Evolutionary conservation across 2,329 filamentous ascomycete genomes (phyloP), one percentile per base, ranked within the genome.

Genomic region (Botrytis sinoallii): DNA sequence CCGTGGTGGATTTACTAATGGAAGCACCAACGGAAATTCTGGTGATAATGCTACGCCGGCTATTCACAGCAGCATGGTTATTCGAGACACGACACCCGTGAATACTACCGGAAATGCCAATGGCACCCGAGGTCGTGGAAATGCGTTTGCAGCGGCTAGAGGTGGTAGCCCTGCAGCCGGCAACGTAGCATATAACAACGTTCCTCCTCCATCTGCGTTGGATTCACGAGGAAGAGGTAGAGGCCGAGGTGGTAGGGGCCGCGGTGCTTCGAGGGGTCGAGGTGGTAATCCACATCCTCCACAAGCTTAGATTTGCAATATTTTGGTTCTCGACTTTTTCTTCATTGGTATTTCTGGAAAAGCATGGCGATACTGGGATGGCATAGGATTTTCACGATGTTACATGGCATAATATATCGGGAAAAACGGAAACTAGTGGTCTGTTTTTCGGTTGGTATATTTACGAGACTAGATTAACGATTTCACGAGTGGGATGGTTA

Each of bases 191-290:
- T 91, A 88, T 78, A 86, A 85, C 74, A 86, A 86, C 25, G 87
- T 91, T 12, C 88, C 89, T 44, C 91, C 91, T 35, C 91, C 91
- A 1, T 81, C 87, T 1, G 86, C 81, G 61, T 82, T 92, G 20
- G 86, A 91, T 75, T 78, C 83, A 29, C 79, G 82, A 35, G 83
- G 81, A 57, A 75, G 82, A 55, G 79, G 81, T 25, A 78, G 83
- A 73, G 81, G 82, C 10, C 77, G 79, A 40, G 80, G 80, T 61
- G 78, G 81, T n/a, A 73, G 78, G 40, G 75, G 78, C n/a, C 73
- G 77, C n/a, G 74, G 74, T 38, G 64, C 42, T 42, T 35, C 69
- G 20, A 76, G 79, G 74, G 79, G 79, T 29, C 75, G 79, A 71
- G 77, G 78, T 57, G 75, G 71, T 38, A 67, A 59, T 44, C 55